Conservation (phyloP, 257 asterid species). For the Datura wrightii region DNA sequence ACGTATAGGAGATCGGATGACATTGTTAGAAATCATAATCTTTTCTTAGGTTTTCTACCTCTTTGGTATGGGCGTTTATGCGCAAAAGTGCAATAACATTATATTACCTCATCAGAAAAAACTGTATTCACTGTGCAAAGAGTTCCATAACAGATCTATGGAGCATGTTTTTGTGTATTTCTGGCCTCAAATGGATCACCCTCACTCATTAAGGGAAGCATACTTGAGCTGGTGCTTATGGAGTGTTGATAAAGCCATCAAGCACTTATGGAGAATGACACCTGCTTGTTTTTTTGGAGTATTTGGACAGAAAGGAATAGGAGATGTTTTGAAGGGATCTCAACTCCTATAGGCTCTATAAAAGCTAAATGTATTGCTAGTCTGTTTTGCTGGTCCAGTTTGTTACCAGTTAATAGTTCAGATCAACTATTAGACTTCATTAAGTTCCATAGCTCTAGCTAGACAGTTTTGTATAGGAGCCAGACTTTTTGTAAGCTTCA, state of each 20-base stretch:
- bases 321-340: slow-evolving; percentile 2
- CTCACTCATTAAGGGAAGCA: slow-evolving; percentile 7
- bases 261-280: background rate
- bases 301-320: background rate
- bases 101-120: background rate
- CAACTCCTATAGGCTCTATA: background rate
- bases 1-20: background rate
- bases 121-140: no score
- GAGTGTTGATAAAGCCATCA: background rate
- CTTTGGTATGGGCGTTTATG: background rate
- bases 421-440: no score
- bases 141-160: background rate
- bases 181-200: background rate
- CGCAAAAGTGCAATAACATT: background rate
- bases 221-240: background rate
- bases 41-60: background rate
- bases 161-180: background rate
- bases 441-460: no score
- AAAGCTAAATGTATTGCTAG: background rate
- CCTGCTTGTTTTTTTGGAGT: background rate
- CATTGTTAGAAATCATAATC: background rate
- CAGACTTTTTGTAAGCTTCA: no score
- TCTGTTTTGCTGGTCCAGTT: background rate
- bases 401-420: no score
- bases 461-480: no score